A percentile compares a stretch with the other conserved stretches of the same genome.
These are phyloP conservation scores for Lepiota brunneoincarnata DNA, from an alignment of 768 basidiomycete species.

Conservation along the genomic window DNA sequence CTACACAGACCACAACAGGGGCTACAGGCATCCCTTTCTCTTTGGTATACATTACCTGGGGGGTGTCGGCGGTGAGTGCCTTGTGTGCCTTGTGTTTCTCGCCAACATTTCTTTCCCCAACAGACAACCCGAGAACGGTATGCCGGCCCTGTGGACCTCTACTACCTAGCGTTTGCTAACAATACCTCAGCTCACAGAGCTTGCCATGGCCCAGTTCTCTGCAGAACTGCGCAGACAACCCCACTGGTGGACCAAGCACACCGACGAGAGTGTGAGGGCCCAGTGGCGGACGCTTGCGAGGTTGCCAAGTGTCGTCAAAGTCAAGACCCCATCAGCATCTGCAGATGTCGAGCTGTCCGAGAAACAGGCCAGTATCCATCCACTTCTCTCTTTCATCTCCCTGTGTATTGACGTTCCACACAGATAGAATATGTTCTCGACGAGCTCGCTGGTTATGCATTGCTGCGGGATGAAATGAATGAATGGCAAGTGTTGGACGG, in stretches of 20 bases:
- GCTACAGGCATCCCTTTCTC: conserved; percentile 50
- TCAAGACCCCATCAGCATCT: conserved; percentile 32
- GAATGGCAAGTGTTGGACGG: conserved; percentile 29
- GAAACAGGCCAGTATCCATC: conserved; percentile 33
- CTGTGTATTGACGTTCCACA: background rate
- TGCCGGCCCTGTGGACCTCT: conserved; percentile 11
- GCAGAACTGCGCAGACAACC: conserved; percentile 35
- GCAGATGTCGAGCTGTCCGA: conserved; percentile 31
- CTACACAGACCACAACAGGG: conserved; percentile 25
- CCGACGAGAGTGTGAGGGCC: conserved; percentile 22
- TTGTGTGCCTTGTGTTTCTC: background rate
- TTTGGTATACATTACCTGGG: conserved; percentile 40
- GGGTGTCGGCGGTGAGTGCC: conserved; percentile 42
- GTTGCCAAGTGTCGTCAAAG: conserved; percentile 27
- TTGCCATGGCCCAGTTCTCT: conserved; percentile 49
- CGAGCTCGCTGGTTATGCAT: conserved; percentile 44
- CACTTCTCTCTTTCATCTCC: background rate
- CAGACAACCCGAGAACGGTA: conserved; percentile 50
- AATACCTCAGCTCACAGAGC: conserved; percentile 38
- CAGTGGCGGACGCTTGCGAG: conserved; percentile 27
- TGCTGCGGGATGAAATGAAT: conserved; percentile 34
- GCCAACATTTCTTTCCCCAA: background rate
- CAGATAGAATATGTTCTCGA: conserved; percentile 48
- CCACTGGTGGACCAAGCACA: conserved; percentile 39
- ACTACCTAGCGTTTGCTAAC: background rate